These are phyloP conservation scores for Epichloe brachyelytri DNA, from an alignment of 2,329 filamentous ascomycete genomes.

Conservation along the genomic window DNA sequence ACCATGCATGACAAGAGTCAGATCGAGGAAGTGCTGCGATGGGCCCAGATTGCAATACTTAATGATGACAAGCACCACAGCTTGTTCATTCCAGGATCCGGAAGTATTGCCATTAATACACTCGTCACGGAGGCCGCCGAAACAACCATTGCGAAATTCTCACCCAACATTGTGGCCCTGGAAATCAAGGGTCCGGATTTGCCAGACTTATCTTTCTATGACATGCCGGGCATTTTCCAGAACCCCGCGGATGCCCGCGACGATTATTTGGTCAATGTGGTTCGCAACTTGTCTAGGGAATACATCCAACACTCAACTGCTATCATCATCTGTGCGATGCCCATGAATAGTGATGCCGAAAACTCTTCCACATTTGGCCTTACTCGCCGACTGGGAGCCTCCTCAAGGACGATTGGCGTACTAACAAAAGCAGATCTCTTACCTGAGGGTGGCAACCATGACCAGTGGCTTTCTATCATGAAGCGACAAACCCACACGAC, in stretches of 20 bases:
- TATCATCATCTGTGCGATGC: conserved; percentile 63
- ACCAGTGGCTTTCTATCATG: conserved; percentile 53
- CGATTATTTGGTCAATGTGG: conserved; percentile 56
- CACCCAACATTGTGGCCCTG: conserved; percentile 67
- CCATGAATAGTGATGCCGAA: conserved; percentile 67
- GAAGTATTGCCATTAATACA: conserved; percentile 25
- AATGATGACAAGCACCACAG: conserved; percentile 47
- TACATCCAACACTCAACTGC: conserved; percentile 60
- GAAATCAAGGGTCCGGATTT: conserved; percentile 61
- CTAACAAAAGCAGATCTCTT: conserved; percentile 76
- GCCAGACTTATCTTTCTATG: conserved; percentile 69
- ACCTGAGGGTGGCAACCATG: conserved; percentile 31
- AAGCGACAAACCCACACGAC: conserved; percentile 47
- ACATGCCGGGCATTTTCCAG: conserved; percentile 72
- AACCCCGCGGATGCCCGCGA: conserved; percentile 52
- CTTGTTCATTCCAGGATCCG: conserved; percentile 40
- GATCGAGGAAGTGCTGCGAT: conserved; percentile 55
- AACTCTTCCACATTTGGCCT: conserved; percentile 59
- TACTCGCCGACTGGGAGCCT: conserved; percentile 43
- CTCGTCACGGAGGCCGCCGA: conserved; percentile 23
- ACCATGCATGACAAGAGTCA: conserved; percentile 46
- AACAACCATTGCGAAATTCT: conserved; percentile 52
- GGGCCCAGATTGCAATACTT: conserved; percentile 65
- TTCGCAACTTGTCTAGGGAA: conserved; percentile 54
- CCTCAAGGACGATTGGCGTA: conserved; percentile 54